phyloP scores from a whole-genome alignment of 2,329 filamentous ascomycete species.

The Fusarium sp. region DNA sequence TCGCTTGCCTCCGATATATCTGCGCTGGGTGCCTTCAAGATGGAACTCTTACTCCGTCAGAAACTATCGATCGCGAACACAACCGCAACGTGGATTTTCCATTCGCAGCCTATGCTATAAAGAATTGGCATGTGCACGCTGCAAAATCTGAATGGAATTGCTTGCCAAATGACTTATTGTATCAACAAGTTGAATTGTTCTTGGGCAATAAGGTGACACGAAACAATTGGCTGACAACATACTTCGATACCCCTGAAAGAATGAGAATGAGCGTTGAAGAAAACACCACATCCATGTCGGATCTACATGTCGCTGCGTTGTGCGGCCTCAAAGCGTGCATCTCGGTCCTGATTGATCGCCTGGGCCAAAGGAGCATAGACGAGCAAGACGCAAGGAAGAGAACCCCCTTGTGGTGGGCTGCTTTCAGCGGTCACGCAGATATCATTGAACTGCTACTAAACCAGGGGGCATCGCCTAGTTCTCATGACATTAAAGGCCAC shows the following conservation, averaged over 20 bases:
- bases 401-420: conserved; percentile 37
- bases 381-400: not conserved
- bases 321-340: conserved; percentile 17
- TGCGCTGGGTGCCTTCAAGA: not conserved
- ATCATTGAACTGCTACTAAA: conserved; percentile 32
- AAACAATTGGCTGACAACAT: conserved; percentile 1
- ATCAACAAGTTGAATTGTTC: conserved; percentile 5
- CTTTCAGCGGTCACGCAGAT: conserved; percentile 29
- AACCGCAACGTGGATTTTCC: conserved; percentile 13
- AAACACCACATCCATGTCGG: not conserved
- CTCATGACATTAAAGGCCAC: not conserved
- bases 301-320: conserved; percentile 21
- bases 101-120: conserved; percentile 18
- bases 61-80: not conserved
- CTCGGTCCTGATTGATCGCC: not conserved
- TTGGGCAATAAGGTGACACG: not conserved
- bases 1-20: conserved; percentile 28
- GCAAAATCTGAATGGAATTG: conserved; percentile 4
- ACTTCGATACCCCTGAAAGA: not conserved
- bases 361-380: not conserved
- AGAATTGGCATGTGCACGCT: conserved; percentile 20
- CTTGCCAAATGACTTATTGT: not conserved
- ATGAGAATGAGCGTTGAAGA: not conserved
- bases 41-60: not conserved
- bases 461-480: conserved; percentile 41